These are phyloP conservation scores for Osmanthus fragrans DNA, from an alignment of 257 asterid genomes.

Conservation along the genomic window DNA sequence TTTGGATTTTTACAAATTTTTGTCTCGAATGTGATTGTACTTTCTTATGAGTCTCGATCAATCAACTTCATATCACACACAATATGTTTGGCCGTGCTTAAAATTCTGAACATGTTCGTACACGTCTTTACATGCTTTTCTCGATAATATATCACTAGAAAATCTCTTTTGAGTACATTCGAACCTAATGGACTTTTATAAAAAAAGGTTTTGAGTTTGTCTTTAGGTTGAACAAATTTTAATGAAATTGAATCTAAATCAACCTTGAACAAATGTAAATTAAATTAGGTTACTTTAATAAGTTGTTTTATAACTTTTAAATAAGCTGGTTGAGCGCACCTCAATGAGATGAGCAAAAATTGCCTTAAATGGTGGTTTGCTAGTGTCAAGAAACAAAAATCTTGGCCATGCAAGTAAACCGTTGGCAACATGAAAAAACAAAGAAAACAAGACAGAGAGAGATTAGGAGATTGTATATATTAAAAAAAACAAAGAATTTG, in stretches of 20 bases:
- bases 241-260: neutral
- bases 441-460: conserved; percentile 20
- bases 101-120: too few relatives aligned
- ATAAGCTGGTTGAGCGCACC: neutral
- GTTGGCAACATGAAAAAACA: conserved; percentile 37
- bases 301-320: neutral
- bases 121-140: too few relatives aligned
- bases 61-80: neutral
- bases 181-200: neutral
- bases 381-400: conserved; percentile 32
- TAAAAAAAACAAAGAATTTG: conserved; percentile 36
- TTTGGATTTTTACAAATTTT: neutral
- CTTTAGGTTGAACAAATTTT: neutral
- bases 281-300: too few relatives aligned
- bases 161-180: too few relatives aligned
- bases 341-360: conserved; percentile 36
- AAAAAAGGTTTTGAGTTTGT: neutral
- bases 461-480: neutral
- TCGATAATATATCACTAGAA: too few relatives aligned
- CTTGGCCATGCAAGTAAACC: conserved; percentile 39
- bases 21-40: neutral
- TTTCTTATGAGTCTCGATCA: neutral
- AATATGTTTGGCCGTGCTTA: neutral
- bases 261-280: neutral
- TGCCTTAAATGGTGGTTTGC: conserved; percentile 56